phyloP scores from a whole-genome alignment of 495 filamentous ascomycete species.

The Aspergillus mulundensis region DNA sequence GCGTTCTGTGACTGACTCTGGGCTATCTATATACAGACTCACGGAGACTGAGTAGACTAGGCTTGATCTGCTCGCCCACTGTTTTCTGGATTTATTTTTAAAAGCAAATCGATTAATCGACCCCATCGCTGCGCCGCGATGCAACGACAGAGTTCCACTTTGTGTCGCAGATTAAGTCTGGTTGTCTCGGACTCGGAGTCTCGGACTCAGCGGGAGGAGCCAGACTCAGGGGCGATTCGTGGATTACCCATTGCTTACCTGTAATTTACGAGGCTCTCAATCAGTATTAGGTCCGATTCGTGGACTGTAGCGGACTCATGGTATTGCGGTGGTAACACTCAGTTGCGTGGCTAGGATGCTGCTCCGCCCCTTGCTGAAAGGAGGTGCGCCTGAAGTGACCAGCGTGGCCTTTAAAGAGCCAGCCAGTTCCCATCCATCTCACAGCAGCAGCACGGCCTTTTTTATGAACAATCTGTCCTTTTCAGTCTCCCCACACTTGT shows the following conservation, averaged over 20 bases:
- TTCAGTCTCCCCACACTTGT: constrained; percentile 11
- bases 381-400: constrained; percentile 30
- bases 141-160: constrained; percentile 1
- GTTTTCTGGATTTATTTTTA: not conserved
- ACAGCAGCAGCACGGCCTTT: constrained; percentile 12
- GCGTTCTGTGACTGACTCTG: no score
- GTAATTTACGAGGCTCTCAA: not conserved
- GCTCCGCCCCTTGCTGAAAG: constrained; percentile 22
- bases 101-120: no score
- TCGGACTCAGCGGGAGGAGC: not conserved
- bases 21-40: no score
- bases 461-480: constrained; percentile 35
- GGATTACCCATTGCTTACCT: not conserved
- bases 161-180: constrained; percentile 1
- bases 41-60: no score
- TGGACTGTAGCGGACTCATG: not conserved
- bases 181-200: not conserved
- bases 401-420: constrained; percentile 47
- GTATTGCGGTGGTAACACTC: constrained; percentile 11
- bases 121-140: not conserved
- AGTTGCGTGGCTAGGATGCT: constrained; percentile 19
- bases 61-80: not conserved
- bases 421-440: constrained; percentile 16
- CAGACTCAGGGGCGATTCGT: not conserved
- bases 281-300: not conserved